Evolutionary conservation across 768 basidiomycete genomes (phyloP).

Genomic region (Auricularia sp.): DNA sequence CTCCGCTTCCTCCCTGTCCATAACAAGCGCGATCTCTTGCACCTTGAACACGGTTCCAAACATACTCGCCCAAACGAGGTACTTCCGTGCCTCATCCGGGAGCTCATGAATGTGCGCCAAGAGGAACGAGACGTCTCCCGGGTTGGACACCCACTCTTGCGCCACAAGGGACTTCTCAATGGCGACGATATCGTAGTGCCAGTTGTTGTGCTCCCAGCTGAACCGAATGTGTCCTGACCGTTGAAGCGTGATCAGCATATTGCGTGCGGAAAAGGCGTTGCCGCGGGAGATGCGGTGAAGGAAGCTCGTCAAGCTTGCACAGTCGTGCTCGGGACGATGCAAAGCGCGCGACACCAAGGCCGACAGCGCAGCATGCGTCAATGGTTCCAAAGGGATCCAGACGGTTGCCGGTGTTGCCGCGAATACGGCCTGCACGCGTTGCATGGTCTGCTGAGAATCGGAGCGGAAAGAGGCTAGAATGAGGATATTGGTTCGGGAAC

Average conservation of each 20-base stretch:
- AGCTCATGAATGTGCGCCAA: slow-evolving; percentile 49
- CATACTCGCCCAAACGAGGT: slow-evolving; percentile 61
- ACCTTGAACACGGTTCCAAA: slow-evolving; percentile 70
- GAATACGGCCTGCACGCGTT: slow-evolving; percentile 43
- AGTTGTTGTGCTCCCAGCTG: slow-evolving; percentile 53
- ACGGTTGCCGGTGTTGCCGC: slow-evolving; percentile 45
- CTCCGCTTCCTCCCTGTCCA: slow-evolving; percentile 62
- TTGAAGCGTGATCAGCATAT: slow-evolving; percentile 52
- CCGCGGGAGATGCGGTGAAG: slow-evolving; percentile 51
- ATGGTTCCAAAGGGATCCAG: slow-evolving; percentile 58
- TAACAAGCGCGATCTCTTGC: slow-evolving; percentile 60
- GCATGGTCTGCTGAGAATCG: slow-evolving; percentile 1
- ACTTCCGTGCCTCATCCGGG: slow-evolving; percentile 54
- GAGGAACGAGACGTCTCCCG: slow-evolving; percentile 54
- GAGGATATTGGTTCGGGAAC: slow-evolving; percentile 57
- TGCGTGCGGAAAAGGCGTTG: slow-evolving; percentile 62
- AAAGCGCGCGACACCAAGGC: slow-evolving; percentile 54
- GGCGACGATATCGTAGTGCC: slow-evolving; percentile 52
- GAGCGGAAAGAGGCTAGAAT: slow-evolving; percentile 42
- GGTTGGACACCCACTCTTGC: slow-evolving; percentile 43
- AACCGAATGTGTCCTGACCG: slow-evolving; percentile 56
- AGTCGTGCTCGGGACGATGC: slow-evolving; percentile 48
- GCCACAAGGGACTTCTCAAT: slow-evolving; percentile 47
- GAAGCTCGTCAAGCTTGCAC: slow-evolving; percentile 42
- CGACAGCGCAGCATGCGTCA: slow-evolving; percentile 46